Evolutionary conservation across 495 filamentous ascomycete genomes (phyloP), one percentile per base, ranked within the genome.

Genomic region (Xylaria nigripes): DNA sequence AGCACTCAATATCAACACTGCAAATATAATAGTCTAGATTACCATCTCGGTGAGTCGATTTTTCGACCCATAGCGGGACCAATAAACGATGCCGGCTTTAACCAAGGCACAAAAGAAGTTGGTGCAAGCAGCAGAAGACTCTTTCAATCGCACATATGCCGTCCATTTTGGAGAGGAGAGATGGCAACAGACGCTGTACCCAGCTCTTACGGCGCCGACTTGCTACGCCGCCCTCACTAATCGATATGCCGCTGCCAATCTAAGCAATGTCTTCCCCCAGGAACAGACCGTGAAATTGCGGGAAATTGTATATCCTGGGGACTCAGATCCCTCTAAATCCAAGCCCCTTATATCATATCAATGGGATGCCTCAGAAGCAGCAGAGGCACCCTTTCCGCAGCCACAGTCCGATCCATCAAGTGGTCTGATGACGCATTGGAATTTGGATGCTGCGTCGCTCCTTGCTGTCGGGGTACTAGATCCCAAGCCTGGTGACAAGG

Each of bases 401-500:
- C 54, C 54, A 18, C 42, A 41, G 41, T 15, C 48, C 23, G 42
- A 42, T 7, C 16, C 54, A 2, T 38, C 40, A 2, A 50, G 24
- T 7, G 22, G 34, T 6, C 42, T 57, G 21, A 38, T 57, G 48
- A 57, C 54, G 16, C 54, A 57, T 48, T 57, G 54, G 54, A 57
- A 57, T 41, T 6, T 57, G 42, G 54, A 57, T 19, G 54, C 54
- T 2, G 54, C 54, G 2, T 57, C 54, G 21, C 40, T 57, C 3
- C 54, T 57, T 7, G 54, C 47, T 2, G 54, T 57, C 24, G 15
- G 12, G 23, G n/a, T 57, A 5, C 42, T 57, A 9, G 47, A 41
- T 42, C 48, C 48, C 15, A 32, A 34, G 24, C 41, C 47, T 15
- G 48, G 54, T 2, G 54, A 56, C 10, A 56, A 56, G 21, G n/a